phyloP scores from a whole-genome alignment of 495 filamentous ascomycete species.

The Penicillium ucsense region DNA sequence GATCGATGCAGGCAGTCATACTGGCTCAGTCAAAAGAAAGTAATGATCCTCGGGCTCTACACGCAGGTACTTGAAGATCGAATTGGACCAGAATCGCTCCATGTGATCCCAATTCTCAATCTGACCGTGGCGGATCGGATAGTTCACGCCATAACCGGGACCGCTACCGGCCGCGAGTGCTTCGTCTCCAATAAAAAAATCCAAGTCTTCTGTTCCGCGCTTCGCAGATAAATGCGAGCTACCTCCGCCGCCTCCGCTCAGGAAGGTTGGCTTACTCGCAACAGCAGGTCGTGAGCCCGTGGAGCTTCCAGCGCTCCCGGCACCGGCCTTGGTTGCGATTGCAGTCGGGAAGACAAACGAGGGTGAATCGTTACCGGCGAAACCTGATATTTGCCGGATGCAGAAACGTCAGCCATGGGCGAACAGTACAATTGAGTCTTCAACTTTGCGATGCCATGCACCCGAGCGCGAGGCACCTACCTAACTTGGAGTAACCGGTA shows the following conservation, averaged over 20 bases:
- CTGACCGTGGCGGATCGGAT: slow-evolving; percentile 94
- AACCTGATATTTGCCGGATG: slow-evolving; percentile 48
- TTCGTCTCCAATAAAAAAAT: slow-evolving; percentile 98
- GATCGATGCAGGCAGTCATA: slow-evolving; percentile 30
- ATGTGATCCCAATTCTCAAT: slow-evolving; percentile 99
- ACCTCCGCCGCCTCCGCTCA: slow-evolving; percentile 80
- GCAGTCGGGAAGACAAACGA: slow-evolving; percentile 99
- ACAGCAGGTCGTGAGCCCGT: slow-evolving; percentile 82
- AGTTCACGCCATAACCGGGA: slow-evolving; percentile 91
- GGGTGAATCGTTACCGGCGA: slow-evolving; percentile 97
- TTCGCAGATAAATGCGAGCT: slow-evolving; percentile 76
- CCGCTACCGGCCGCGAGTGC: slow-evolving; percentile 75
- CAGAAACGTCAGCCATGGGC: slow-evolving; percentile 20
- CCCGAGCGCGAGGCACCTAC: slow-evolving; percentile 38
- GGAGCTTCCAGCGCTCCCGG: slow-evolving; percentile 58
- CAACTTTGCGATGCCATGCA: neutral
- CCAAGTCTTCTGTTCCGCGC: slow-evolving; percentile 92
- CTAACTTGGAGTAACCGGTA: slow-evolving; percentile 97
- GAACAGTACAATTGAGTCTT: neutral
- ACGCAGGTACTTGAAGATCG: slow-evolving; percentile 97
- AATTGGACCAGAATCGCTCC: slow-evolving; percentile 99
- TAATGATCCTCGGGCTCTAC: slow-evolving; percentile 98
- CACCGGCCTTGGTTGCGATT: slow-evolving; percentile 84
- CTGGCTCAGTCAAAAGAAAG: slow-evolving; percentile 94
- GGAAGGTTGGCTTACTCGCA: slow-evolving; percentile 86